Base-by-base conservation (phyloP, 2,329 filamentous ascomycete species). In the Xylariaceae sp. region DNA sequence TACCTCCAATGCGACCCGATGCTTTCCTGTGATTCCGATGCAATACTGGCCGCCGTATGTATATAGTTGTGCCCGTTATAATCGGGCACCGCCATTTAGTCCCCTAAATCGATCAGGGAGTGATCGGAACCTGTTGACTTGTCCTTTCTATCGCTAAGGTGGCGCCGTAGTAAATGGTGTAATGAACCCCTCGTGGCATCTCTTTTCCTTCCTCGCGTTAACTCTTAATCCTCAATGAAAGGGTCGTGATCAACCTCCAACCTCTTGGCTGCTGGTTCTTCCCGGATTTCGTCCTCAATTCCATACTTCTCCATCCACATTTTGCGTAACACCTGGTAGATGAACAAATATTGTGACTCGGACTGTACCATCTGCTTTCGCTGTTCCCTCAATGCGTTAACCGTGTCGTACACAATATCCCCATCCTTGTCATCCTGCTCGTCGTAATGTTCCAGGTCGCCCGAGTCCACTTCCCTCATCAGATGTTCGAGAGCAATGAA, bases 401-500 rank as follows among this genome's bases (percentile, higher is more conserved):
- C 93, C 0, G 89, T 89, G 18, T 89, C 81, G 63, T 87, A 90
- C 41, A 99, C 82, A 2, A 89, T 83, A 67, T 97, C 93, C 21
- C 73, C 66, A 29, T 63, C 47, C 59, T 61, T 18, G 57, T 62
- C 64, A 14, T 61, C 55, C 7, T 56, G 32, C 40, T 63, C 65
- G 51, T 79, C 75, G 56, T 75, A 76, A 20, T 77, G 70, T 60
- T 83, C 78, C 48, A 96, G 75, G 20, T 86, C 81, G 48, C 92
- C 93, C 5, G 86, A 82, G 21, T 90, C 86, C 9, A 98, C 81
- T 73, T 97, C 91, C 37, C 87, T 83, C 61, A 96, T 81, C 21
- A 99, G 83, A 73, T 96, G 91, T 74, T 98, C 95, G n/a, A 99
- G 82, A 1, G 91, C 89, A 67, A 99, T 96, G 70, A 98, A 99